Conservation (phyloP, 306 rosid species). For the Arachis stenosperma region DNA sequence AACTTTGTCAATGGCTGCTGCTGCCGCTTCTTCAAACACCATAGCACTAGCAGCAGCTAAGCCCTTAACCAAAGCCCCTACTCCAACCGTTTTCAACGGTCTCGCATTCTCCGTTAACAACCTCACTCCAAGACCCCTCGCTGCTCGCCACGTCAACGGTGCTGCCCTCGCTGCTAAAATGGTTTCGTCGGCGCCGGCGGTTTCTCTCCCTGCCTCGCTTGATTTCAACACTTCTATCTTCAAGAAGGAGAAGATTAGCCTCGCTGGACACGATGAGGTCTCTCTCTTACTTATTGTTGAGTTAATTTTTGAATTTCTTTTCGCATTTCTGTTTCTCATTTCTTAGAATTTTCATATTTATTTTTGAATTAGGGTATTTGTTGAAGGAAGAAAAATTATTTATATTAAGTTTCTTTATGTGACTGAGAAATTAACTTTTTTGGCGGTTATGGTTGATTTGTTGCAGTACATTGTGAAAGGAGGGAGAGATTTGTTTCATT, state of each 20-base stretch:
- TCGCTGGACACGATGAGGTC: conserved; percentile 94
- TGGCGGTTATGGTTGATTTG: conserved; percentile 10
- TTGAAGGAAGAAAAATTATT: too few species aligned
- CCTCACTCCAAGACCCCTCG: conserved; percentile 36
- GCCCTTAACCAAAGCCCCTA: conserved; percentile 22
- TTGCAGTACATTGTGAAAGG: conserved; percentile 85
- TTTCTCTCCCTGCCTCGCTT: conserved; percentile 45
- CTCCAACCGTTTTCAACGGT: not conserved
- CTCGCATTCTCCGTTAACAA: conserved; percentile 49
- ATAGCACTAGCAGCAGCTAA: not conserved
- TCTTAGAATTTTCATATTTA: not conserved
- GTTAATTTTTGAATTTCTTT: not conserved
- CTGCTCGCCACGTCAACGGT: conserved; percentile 37
- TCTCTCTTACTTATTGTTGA: not conserved
- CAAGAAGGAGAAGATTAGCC: conserved; percentile 84
- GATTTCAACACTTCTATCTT: conserved; percentile 82
- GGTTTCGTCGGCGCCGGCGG: conserved; percentile 65
- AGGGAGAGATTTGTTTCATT: conserved; percentile 86
- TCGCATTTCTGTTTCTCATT: not conserved
- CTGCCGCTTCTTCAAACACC: conserved; percentile 49
- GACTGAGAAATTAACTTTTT: conserved; percentile 12
- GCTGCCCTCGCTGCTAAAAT: conserved; percentile 67
- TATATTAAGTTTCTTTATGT: too few species aligned
- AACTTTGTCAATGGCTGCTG: conserved; percentile 49
- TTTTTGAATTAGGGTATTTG: too few species aligned